Base-by-base conservation (phyloP, 306 rosid genomes). In the Phaseolus lunatus region DNA sequence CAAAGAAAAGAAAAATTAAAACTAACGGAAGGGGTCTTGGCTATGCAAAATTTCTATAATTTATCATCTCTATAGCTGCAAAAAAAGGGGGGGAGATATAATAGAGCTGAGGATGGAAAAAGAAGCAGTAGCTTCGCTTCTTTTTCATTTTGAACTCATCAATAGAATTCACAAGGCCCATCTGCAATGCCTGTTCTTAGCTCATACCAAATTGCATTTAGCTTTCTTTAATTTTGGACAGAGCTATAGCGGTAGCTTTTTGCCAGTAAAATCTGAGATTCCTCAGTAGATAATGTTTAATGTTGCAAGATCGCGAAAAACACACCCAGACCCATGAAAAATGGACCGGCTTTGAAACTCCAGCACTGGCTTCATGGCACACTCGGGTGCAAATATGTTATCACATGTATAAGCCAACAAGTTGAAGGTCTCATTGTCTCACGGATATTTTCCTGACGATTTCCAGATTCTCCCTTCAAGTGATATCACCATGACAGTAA, bases 401-500 rank as follows among this genome's bases (percentile, higher is more conserved):
- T 73, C 79, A 62, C 83, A 79, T 70, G 77, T 73, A 52, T 11
- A 33, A 81, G 67, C 83, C 81, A 63, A 78, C 49, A 74, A 68
- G 73, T 44, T 68, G 67, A 74, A 72, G 72, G 66, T 52, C 79
- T 92, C 89, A 88, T 37, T 85, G 91, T 53, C 80, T 94, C 89
- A 92, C 22, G 85, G 93, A 87, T 94, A 90, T 86, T 88, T 94
- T 50, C 98, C 98, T 3, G 98, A 90, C 15, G 98, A 94, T 87
- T 96, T 96, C 99, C 99, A 96, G 71, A 96, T 96, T 86, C 99
- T 91, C 84, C 99, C 99, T 90, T 96, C 99, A 24, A 96, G 99
- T 27, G 99, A 96, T 82, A 96, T 80, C 80, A 96, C 87, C 99
- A 96, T 96, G 24, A 96, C 99, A 14, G 99, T 96, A 39, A 96